Conservation (phyloP, 768 basidiomycete genomes). For the Suillus ampliporus region DNA sequence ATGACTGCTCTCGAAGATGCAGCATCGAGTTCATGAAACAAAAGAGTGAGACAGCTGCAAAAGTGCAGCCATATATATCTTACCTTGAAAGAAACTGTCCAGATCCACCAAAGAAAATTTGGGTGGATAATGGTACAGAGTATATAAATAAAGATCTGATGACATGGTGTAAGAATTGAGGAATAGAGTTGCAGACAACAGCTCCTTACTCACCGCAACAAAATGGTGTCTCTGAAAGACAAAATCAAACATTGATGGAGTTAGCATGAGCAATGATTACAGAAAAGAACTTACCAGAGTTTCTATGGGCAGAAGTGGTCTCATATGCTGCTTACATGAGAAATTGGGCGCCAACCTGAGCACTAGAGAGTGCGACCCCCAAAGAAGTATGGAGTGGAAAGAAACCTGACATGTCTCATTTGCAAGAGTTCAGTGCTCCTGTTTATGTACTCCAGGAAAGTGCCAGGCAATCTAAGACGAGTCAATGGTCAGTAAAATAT, state of each 20-base stretch:
- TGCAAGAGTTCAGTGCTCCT: slow-evolving; percentile 24
- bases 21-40: slow-evolving; percentile 25
- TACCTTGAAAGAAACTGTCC: slow-evolving; percentile 20
- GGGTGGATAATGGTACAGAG: slow-evolving; percentile 40
- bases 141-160: slow-evolving; percentile 31
- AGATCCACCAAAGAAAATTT: slow-evolving; percentile 21
- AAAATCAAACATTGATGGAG: slow-evolving; percentile 40
- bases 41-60: slow-evolving; percentile 25
- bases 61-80: slow-evolving; percentile 21
- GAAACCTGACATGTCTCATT: slow-evolving; percentile 33
- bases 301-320: slow-evolving; percentile 40
- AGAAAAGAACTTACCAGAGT: slow-evolving; percentile 24
- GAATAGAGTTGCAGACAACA: slow-evolving; percentile 38
- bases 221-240: slow-evolving; percentile 43
- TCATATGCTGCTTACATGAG: slow-evolving; percentile 32
- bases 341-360: slow-evolving; percentile 22
- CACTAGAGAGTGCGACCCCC: background rate
- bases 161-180: slow-evolving; percentile 25
- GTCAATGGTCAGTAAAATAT: slow-evolving; percentile 13
- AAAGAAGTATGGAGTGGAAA: slow-evolving; percentile 14
- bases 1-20: slow-evolving; percentile 16
- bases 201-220: slow-evolving; percentile 44
- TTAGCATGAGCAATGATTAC: slow-evolving; percentile 39
- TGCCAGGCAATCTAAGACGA: slow-evolving; percentile 17
- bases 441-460: slow-evolving; percentile 23